phyloP scores from a whole-genome alignment of 768 basidiomycete species.

The Amyloporia xantha region DNA sequence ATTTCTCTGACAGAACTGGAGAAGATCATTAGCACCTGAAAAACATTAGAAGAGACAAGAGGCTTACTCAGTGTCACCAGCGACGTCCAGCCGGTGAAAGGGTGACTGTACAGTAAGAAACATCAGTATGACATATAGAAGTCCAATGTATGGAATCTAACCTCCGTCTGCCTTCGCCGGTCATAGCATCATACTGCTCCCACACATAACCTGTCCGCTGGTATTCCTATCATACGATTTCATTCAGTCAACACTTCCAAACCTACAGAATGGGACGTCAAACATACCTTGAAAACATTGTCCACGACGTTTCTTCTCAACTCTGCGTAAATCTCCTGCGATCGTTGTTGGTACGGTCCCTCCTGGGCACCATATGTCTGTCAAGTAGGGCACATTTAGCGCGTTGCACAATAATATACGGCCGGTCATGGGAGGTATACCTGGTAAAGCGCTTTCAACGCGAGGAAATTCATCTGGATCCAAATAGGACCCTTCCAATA shows the following conservation, averaged over 20 bases:
- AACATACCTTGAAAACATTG: slow-evolving; percentile 64
- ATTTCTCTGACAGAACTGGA: slow-evolving; percentile 64
- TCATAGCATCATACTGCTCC: slow-evolving; percentile 90
- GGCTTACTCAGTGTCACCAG: slow-evolving; percentile 77
- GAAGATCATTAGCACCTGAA: slow-evolving; percentile 7
- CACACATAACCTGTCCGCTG: slow-evolving; percentile 91
- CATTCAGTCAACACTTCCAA: background rate
- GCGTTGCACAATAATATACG: background rate
- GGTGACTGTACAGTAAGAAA: slow-evolving; percentile 50
- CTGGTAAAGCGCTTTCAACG: slow-evolving; percentile 71
- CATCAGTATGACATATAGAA: slow-evolving; percentile 3
- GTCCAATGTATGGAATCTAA: slow-evolving; percentile 24
- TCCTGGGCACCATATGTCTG: slow-evolving; percentile 72
- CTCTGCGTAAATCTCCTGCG: slow-evolving; percentile 72
- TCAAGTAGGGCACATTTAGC: background rate
- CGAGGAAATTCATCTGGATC: slow-evolving; percentile 97
- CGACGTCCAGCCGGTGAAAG: slow-evolving; percentile 97
- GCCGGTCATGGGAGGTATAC: slow-evolving; percentile 30
- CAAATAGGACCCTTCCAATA: slow-evolving; percentile 98
- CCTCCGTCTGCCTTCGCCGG: slow-evolving; percentile 84
- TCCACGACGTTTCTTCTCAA: slow-evolving; percentile 78
- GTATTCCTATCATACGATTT: too few relatives aligned
- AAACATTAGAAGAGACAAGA: background rate
- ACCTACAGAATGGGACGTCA: background rate
- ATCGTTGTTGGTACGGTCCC: slow-evolving; percentile 76